A percentile compares a stretch with the other conserved stretches of the same genome.
Conservation (phyloP, 495 filamentous ascomycete species). For the Platismatia glauca region DNA sequence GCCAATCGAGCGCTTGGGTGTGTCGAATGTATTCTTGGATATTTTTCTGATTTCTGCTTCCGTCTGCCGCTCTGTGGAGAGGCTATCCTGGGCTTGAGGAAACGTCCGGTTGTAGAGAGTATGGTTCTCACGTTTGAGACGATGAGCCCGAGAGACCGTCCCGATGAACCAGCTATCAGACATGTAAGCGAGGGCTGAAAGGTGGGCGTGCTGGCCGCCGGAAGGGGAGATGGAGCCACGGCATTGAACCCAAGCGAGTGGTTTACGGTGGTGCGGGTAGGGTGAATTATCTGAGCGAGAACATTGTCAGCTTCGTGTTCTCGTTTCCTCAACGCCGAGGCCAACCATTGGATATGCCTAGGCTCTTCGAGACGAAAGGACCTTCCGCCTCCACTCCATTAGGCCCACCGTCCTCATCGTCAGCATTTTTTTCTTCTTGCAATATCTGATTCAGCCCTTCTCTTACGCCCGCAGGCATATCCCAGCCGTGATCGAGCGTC, state of each 20-base stretch:
- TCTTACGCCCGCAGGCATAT: conserved; percentile 44
- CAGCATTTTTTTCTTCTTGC: conserved; percentile 19
- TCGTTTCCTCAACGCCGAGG: conserved; percentile 6
- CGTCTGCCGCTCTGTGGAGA: not conserved
- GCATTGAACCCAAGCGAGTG: conserved; percentile 71
- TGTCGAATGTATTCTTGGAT: conserved; percentile 11
- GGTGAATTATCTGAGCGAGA: conserved; percentile 30
- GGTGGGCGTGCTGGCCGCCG: conserved; percentile 71
- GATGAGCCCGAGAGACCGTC: conserved; percentile 69
- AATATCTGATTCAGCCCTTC: conserved; percentile 27
- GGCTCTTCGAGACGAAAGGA: conserved; percentile 36
- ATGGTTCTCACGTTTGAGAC: conserved; percentile 52
- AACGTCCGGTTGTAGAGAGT: conserved; percentile 1
- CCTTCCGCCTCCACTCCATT: conserved; percentile 27
- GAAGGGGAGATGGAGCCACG: conserved; percentile 59
- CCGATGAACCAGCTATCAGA: conserved; percentile 88
- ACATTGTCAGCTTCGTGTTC: not conserved
- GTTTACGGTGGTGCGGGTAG: conserved; percentile 54
- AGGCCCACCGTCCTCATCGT: conserved; percentile 26
- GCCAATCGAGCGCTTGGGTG: conserved; percentile 49
- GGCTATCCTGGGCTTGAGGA: not conserved
- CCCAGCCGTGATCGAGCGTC: conserved; percentile 50
- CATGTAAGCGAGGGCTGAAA: conserved; percentile 85
- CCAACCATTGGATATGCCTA: conserved; percentile 39
- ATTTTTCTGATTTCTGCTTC: not conserved